Evolutionary conservation across 2,329 filamentous ascomycete genomes (phyloP).

Genomic region (Anthostomella pinea): DNA sequence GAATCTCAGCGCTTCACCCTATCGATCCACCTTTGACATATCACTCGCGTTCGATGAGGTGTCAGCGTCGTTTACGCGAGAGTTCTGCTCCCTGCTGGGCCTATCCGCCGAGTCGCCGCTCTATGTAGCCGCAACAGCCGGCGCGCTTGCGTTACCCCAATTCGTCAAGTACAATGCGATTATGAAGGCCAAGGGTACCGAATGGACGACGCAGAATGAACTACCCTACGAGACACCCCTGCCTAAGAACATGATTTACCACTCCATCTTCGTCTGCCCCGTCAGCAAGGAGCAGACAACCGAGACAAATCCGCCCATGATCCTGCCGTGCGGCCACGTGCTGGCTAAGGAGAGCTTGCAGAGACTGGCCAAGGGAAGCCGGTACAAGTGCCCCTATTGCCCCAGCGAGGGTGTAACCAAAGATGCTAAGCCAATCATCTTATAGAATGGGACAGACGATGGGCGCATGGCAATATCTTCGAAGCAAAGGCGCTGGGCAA

Average conservation of each 20-base stretch:
- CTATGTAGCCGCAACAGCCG: slow-evolving; percentile 88
- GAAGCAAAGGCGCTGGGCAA: slow-evolving; percentile 10
- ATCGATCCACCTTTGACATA: slow-evolving; percentile 73
- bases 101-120: slow-evolving; percentile 89
- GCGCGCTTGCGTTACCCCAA: slow-evolving; percentile 84
- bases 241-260: slow-evolving; percentile 67
- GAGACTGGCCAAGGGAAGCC: slow-evolving; percentile 71
- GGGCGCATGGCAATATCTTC: slow-evolving; percentile 1
- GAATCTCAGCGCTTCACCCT: slow-evolving; percentile 75
- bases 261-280: slow-evolving; percentile 96
- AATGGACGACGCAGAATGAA: slow-evolving; percentile 92
- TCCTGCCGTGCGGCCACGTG: slow-evolving; percentile 93
- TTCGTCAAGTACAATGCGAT: slow-evolving; percentile 85
- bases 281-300: slow-evolving; percentile 97
- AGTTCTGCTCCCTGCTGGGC: slow-evolving; percentile 90
- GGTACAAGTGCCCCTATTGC: slow-evolving; percentile 97
- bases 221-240: slow-evolving; percentile 73
- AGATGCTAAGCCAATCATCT: slow-evolving; percentile 71
- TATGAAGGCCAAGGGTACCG: slow-evolving; percentile 84
- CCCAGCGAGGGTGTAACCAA: slow-evolving; percentile 75
- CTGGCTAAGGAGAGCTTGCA: slow-evolving; percentile 82
- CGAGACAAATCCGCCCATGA: slow-evolving; percentile 90
- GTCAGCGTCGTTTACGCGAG: slow-evolving; percentile 81
- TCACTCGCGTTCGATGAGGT: slow-evolving; percentile 77
- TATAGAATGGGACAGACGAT: slow-evolving; percentile 40